A percentile compares a stretch with the other conserved stretches of the same genome.
These are phyloP conservation scores for Chlamydomonas asymmetrica DNA, from an alignment of 139 green algal species.

Conservation along the genomic window DNA sequence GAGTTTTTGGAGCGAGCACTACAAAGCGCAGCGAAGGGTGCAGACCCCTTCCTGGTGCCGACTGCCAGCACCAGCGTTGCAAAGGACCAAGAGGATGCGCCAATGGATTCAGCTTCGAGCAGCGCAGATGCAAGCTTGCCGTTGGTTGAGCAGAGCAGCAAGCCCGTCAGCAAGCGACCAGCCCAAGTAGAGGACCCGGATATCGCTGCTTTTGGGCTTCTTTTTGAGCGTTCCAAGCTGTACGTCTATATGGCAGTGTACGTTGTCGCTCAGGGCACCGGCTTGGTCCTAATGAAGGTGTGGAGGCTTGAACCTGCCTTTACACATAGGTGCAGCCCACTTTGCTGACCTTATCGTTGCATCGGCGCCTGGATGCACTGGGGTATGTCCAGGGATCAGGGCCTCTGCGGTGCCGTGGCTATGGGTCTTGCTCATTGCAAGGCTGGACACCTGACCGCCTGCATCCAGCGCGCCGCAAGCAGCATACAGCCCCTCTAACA, in stretches of 20 bases:
- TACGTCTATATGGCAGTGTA: slow-evolving; percentile 24
- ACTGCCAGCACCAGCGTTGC: no score
- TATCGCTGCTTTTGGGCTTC: slow-evolving; percentile 8
- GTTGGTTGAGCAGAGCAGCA: no score
- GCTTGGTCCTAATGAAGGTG: background rate
- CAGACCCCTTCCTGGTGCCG: no score
- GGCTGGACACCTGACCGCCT: background rate
- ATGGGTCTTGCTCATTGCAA: background rate
- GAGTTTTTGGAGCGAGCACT: no score
- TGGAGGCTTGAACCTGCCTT: background rate
- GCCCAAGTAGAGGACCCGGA: slow-evolving; percentile 10
- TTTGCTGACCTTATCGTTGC: background rate
- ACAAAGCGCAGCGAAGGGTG: no score
- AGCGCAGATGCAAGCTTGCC: no score
- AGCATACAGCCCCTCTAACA: no score
- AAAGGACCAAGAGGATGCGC: no score
- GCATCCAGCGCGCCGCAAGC: no score
- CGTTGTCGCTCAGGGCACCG: slow-evolving; percentile 2
- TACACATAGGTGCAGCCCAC: background rate
- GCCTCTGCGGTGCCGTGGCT: background rate
- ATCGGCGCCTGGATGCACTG: background rate
- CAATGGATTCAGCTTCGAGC: no score
- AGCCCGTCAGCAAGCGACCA: no score
- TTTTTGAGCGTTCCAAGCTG: slow-evolving; percentile 26
- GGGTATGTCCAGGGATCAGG: background rate